Conservation (phyloP, 345 rosid genomes). For the Aethionema arabicum region DNA sequence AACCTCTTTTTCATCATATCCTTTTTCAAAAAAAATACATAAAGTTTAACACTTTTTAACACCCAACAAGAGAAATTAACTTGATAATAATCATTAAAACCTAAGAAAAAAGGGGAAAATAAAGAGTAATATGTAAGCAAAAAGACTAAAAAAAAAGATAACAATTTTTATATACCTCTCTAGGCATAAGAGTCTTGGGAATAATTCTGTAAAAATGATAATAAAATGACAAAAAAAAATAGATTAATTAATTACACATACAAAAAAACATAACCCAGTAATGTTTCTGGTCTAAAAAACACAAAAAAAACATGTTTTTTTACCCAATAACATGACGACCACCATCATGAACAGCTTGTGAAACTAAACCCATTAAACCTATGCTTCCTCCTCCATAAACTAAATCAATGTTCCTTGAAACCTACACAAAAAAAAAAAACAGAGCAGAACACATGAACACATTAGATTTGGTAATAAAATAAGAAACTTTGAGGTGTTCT, state of each 20-base stretch:
- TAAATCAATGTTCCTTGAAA: slow-evolving; percentile 92
- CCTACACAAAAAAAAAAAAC: slow-evolving; percentile 49
- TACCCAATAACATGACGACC: slow-evolving; percentile 99
- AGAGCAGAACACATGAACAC: slow-evolving; percentile 27
- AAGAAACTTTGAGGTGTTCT: not conserved
- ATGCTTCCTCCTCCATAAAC: slow-evolving; percentile 99
- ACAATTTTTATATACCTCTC: slow-evolving; percentile 78
- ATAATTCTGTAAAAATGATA: slow-evolving; percentile 86
- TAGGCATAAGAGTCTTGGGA: slow-evolving; percentile 99
- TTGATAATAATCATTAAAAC: slow-evolving; percentile 23
- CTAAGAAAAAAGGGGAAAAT: slow-evolving; percentile 17
- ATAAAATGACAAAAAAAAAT: slow-evolving; percentile 56
- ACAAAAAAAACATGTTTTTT: slow-evolving; percentile 5
- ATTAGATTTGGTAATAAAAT: slow-evolving; percentile 18
- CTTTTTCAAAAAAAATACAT: not conserved
- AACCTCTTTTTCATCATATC: slow-evolving; percentile 21
- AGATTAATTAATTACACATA: slow-evolving; percentile 19
- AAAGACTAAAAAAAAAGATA: slow-evolving; percentile 38
- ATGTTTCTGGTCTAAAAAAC: too few species aligned
- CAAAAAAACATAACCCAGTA: slow-evolving; percentile 21
- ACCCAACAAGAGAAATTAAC: slow-evolving; percentile 20
- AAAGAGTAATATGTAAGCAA: slow-evolving; percentile 38
- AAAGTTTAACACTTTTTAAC: not conserved
- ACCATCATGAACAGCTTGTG: slow-evolving; percentile 99
- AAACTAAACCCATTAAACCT: slow-evolving; percentile 98